Evolutionary conservation across 352 stramenopile species (phyloP), one percentile per base, ranked within the genome.

Genomic region (Saprolegnia diclina): DNA sequence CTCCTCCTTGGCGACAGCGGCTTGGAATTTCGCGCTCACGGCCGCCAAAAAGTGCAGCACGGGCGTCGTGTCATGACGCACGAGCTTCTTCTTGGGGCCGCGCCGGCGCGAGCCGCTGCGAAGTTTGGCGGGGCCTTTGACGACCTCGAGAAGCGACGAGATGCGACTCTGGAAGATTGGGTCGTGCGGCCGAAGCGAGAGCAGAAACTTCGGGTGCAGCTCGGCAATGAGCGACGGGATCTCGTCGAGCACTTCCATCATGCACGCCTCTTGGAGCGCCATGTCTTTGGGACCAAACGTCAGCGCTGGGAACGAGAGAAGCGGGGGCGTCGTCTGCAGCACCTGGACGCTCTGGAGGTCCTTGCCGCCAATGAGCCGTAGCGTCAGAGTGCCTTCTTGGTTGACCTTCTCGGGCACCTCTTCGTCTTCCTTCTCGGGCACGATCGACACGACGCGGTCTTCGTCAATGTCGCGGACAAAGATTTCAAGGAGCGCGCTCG

Each of bases 391-490:
- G 1, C 86, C 86, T 75, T 92, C 81, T 54, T 89, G 80, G 46
- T 92, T 77, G 10, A 91, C 71, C 52, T 80, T 89, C 61, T 88
- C 77, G 0, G 78, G 71, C 0, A 82, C 67, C n/a, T 90, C 80
- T 37, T 91, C 83, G 46, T 91, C 83, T 78, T 92, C 84, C n/a
- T 92, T 76, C 29, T 92, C 86, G 0, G 84, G 83, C 4, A 91
- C 67, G 32, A 90, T 81, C 48, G 79, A 87, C 0, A 78, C 76
- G 74, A 91, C 82, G 73, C 90, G 83, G 29, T 94, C 83, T 64
- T 92, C 85, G 2, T 90, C 72, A 35, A 90, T 89, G 69, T 94
- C 81, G 1, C 73, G 70, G 37, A 87, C 80, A 64, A 94, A 92
- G 1, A 91, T 35, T 14, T 79, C 77, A 10, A 92, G 10, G n/a